Evolutionary conservation across 2,329 filamentous ascomycete species (phyloP).

Genomic region (Colletotrichum eremochloae): DNA sequence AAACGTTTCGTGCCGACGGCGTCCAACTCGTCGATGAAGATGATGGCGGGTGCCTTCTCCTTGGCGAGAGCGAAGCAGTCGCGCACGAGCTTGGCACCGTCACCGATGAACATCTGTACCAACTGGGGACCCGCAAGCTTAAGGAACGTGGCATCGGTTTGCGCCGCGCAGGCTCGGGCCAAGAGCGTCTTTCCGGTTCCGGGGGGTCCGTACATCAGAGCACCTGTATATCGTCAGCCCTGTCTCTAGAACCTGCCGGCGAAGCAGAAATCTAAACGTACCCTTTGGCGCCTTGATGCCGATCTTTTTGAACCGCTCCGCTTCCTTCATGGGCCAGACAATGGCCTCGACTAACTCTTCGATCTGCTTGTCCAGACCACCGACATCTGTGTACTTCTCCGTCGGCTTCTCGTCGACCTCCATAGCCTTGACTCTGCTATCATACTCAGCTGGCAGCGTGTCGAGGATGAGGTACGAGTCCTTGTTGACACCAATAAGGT

Average conservation of each 20-base stretch:
- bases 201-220: slow-evolving; percentile 96
- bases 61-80: slow-evolving; percentile 98
- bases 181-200: slow-evolving; percentile 93
- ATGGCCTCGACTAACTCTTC: slow-evolving; percentile 98
- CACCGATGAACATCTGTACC: slow-evolving; percentile 99
- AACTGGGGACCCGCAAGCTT: slow-evolving; percentile 98
- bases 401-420: slow-evolving; percentile 99
- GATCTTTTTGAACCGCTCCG: slow-evolving; percentile 99
- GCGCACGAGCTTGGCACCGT: slow-evolving; percentile 96
- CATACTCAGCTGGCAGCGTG: slow-evolving; percentile 96
- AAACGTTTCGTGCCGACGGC: slow-evolving; percentile 99
- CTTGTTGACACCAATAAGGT: slow-evolving; percentile 98
- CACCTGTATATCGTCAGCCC: slow-evolving; percentile 69
- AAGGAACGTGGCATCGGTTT: slow-evolving; percentile 98
- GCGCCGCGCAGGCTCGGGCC: slow-evolving; percentile 94
- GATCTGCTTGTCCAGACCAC: slow-evolving; percentile 98
- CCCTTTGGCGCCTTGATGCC: slow-evolving; percentile 99
- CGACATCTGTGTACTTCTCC: slow-evolving; percentile 98
- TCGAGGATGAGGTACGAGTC: slow-evolving; percentile 98
- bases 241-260: slow-evolving; percentile 27
- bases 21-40: slow-evolving; percentile 99
- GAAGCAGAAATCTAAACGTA: slow-evolving; percentile 57
- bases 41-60: slow-evolving; percentile 98
- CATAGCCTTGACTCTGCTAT: slow-evolving; percentile 99
- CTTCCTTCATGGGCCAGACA: slow-evolving; percentile 99